Base-by-base conservation (phyloP, 257 asterid species). In the Ocimum tenuiflorum region DNA sequence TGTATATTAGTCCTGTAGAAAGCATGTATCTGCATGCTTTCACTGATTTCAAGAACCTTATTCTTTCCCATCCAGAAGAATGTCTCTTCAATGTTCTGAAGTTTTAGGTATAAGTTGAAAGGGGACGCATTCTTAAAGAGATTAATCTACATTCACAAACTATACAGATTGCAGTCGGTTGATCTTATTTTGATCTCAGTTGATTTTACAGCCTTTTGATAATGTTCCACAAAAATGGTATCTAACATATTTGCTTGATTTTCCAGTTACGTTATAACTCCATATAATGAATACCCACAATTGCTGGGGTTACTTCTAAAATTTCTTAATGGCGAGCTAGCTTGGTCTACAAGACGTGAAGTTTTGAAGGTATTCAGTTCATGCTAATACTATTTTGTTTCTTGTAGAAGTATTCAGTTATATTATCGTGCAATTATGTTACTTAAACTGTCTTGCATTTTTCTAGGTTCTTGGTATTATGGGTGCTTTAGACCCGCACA, bases 401-500 rank as follows among this genome's bases (percentile, higher is more conserved):
- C 36, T 22, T 39, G 23, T 39, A 41, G 7, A 39, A 35, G 54
- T 63, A 48, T 48, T 64, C 23, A 68, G 55, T 27, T 55, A 49
- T 71, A 19, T 52, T 68, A 31, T 5, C 43, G 1, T 48, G 15
- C 60, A 33, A 1, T 24, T 73, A 60, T 67, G 52, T 27, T 72
- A 38, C 41, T 75, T 46, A 77, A 79, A 56, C 51, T 31, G 9
- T 65, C 55, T 75, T 60, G 74, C 67, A 39, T 56, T 49, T 45
- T 68, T 64, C 56, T 79, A 94, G 99, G 99, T 94, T 74, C 90
- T 94, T 35, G 99, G 99, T 56, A 94, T 94, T 77, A 90, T 94
- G 99, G 99, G 99, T 55, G 99, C 99, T 48, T 80, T 94, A 65
- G 99, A 94, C 76, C 99, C 99, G 59, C 99, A 94, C 64, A 88